Evolutionary conservation across 2,329 filamentous ascomycete genomes (phyloP), one percentile per base, ranked within the genome.

Genomic region (Penicillium sp.): DNA sequence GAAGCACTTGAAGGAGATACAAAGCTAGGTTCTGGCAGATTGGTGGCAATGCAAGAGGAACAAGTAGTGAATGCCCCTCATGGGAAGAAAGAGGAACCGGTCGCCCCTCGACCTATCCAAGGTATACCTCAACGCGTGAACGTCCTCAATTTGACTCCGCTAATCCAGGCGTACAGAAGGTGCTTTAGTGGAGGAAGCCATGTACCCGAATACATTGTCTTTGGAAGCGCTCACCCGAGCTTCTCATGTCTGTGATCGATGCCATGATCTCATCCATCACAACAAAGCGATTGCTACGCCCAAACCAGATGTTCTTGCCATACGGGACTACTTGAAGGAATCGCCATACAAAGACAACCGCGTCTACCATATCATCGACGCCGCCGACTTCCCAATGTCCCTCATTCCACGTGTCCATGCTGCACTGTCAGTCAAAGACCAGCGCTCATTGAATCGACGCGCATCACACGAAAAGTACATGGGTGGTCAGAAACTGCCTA

Each of bases 341-440:
- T 96, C 93, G 1, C 92, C 92, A 0, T 87, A 95, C 75, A 90
- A 90, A 70, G 85, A 90, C 69, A 97, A 99, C 67, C 91, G 97
- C 73, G 87, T 99, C 57, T 99, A 97, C 71, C 94, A 99, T 73
- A 82, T 99, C 23, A 79, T 99, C 19, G 94, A 99, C 68, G 93
- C 94, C 2, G 94, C 92, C 56, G 94, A 99, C 73, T 97, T 99
- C 61, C 94, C 94, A 18, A 90, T 99, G 84, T 97, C 94, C 1
- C 76, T 99, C 13, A 81, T 97, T 3, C 90, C 91, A 1, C 85
- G 87, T 40, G 83, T 99, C 9, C 84, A 89, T 56, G 78, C 83
- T 7, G 78, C 91, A 1, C 79, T 97, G 1, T 80, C 87, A 29
- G 79, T 92, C 9, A 87, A 90, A 56, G 86, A 87, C 7, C 79